Percentiles rank a stretch among this genome's conserved stretches.
Evolutionary conservation across 805 yeast species (phyloP).

Genomic region (Zygotorulaspora sp.): DNA sequence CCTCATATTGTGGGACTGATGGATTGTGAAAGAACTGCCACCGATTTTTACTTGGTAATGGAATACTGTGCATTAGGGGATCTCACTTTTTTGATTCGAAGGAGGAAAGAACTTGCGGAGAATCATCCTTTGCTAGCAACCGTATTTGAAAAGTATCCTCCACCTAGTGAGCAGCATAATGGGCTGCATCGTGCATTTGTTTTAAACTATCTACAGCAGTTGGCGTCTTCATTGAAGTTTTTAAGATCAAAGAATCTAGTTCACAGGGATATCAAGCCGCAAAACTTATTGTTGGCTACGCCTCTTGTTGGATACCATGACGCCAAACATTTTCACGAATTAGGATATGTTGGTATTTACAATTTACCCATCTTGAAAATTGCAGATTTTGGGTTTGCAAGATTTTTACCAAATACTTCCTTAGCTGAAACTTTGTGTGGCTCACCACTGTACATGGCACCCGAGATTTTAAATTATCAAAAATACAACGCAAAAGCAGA

Average conservation of each 20-base stretch:
- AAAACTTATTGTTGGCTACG: slow-evolving; percentile 68
- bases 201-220: slow-evolving; percentile 79
- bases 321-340: slow-evolving; percentile 50
- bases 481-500: slow-evolving; percentile 97
- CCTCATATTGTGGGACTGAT: slow-evolving; percentile 87
- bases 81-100: slow-evolving; percentile 78
- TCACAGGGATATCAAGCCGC: slow-evolving; percentile 91
- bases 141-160: slow-evolving; percentile 75
- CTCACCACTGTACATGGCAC: slow-evolving; percentile 97
- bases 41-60: slow-evolving; percentile 87
- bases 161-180: slow-evolving; percentile 62
- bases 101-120: slow-evolving; percentile 62
- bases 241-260: slow-evolving; percentile 79
- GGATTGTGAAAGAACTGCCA: slow-evolving; percentile 73
- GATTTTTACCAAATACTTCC: slow-evolving; percentile 87
- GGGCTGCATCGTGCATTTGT: slow-evolving; percentile 80
- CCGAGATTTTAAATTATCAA: slow-evolving; percentile 89
- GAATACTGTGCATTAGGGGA: slow-evolving; percentile 97
- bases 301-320: slow-evolving; percentile 55
- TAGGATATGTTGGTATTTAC: slow-evolving; percentile 71
- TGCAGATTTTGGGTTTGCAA: slow-evolving; percentile 97
- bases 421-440: slow-evolving; percentile 98
- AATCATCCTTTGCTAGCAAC: slow-evolving; percentile 77
- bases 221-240: slow-evolving; percentile 78
- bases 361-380: slow-evolving; percentile 86